Base-by-base conservation (phyloP, 2,329 filamentous ascomycete genomes). In the Penicillium sp. region DNA sequence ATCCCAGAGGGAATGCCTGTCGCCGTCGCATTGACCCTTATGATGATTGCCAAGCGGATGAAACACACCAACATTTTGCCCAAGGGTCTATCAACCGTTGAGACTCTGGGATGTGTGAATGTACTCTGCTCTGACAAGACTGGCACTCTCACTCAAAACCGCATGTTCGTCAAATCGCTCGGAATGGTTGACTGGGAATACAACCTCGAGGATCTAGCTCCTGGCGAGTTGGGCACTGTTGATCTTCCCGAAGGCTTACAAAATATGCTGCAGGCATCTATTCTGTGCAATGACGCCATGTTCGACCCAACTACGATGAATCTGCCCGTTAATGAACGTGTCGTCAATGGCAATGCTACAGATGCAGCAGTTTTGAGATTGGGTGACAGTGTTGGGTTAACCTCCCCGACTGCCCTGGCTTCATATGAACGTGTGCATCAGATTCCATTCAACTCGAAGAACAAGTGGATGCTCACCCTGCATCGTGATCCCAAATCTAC, bases 51-150 rank as follows among this genome's bases (percentile, higher is more conserved):
- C 21, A 89, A 87, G 61, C 82, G 89, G 61, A 92, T 93, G 89
- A 83, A 83, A 63, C 85, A 87, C 72, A 86, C 90, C 73, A 88
- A 89, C 65, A 86, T 92, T 48, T 80, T 93, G 6, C 91, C 89
- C 81, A 93, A 92, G 75, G 90, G 87, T 0, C 79, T 93, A 43
- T 89, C 90, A 73, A 91, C 89, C 0, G 89, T 91, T 0, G 89
- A 92, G 73, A 92, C 89, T 0, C 80, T 92, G 2, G 89, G 89
- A 1, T 83, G 87, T 0, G 89, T 91, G 1, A 89, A 87, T 1
- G 84, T 90, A 10, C 86, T 92, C 36, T 91, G 89, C 71, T 90
- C 88, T 0, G 89, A 92, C 72, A 92, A 91, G 77, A 92, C 89
- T 0, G 89, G 89, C 42, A 74, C 69, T 0, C 57, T 77, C 77